Evolutionary conservation across 495 filamentous ascomycete genomes (phyloP).

Genomic region (Cetradonia linearis): DNA sequence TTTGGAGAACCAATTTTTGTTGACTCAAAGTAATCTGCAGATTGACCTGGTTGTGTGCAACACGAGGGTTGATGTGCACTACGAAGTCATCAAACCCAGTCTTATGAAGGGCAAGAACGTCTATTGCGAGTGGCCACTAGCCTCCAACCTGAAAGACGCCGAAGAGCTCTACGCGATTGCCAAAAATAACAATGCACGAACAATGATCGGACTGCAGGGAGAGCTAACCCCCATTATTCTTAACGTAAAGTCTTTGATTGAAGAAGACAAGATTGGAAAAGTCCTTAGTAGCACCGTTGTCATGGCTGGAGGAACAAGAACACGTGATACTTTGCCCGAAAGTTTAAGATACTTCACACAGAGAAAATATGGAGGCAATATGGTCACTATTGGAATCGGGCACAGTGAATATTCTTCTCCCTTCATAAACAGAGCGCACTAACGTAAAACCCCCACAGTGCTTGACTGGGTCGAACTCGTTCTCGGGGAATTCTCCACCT

Average conservation of each 20-base stretch:
- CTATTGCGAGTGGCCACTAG: constrained; percentile 44
- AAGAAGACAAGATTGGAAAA: constrained; percentile 40
- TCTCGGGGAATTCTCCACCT: constrained; percentile 35
- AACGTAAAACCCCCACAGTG: constrained; percentile 10
- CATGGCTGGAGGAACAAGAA: constrained; percentile 31
- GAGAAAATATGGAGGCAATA: constrained; percentile 39
- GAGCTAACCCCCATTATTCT: constrained; percentile 29
- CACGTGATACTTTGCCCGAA: constrained; percentile 28
- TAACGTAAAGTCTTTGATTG: constrained; percentile 40
- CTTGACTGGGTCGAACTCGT: constrained; percentile 26
- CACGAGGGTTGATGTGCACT: constrained; percentile 46
- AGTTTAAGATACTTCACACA: constrained; percentile 37
- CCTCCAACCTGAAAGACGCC: constrained; percentile 26
- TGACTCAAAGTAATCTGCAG: neutral
- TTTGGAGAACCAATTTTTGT: neutral
- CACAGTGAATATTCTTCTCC: constrained; percentile 26
- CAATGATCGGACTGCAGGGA: constrained; percentile 38
- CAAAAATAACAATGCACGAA: constrained; percentile 30
- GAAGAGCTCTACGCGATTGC: constrained; percentile 35
- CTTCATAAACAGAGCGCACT: neutral
- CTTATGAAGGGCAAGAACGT: constrained; percentile 43
- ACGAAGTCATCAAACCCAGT: constrained; percentile 33
- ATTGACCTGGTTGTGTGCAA: constrained; percentile 48
- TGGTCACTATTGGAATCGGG: constrained; percentile 42
- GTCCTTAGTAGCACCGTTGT: constrained; percentile 44